Conservation (phyloP, 1,284 basidiomycete species). For the Amylostereum areolatum region DNA sequence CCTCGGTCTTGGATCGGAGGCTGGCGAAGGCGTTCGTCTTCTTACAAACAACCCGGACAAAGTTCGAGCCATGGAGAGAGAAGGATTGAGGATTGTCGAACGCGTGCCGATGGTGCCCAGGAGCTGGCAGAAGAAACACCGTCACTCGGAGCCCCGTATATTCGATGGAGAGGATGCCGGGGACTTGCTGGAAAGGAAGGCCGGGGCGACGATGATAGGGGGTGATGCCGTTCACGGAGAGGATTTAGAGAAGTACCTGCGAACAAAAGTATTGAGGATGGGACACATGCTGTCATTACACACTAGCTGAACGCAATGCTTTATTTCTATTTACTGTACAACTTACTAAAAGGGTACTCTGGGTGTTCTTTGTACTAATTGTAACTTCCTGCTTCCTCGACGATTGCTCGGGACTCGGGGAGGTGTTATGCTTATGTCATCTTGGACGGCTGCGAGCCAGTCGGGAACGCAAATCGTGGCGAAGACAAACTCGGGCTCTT, state of each 20-base stretch:
- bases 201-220: constrained; percentile 83
- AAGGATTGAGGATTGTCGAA: constrained; percentile 80
- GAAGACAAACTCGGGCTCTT: no score
- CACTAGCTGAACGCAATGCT: constrained; percentile 36
- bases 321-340: constrained; percentile 9
- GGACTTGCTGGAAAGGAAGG: constrained; percentile 40
- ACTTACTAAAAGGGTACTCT: background rate
- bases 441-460: no score
- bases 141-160: constrained; percentile 19
- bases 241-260: constrained; percentile 92
- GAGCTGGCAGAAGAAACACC: constrained; percentile 66
- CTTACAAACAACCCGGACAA: constrained; percentile 99
- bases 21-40: constrained; percentile 65
- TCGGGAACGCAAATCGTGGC: no score
- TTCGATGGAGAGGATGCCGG: constrained; percentile 16
- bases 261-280: constrained; percentile 96
- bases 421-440: no score
- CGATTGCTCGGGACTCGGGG: no score
- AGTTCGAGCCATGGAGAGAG: constrained; percentile 80
- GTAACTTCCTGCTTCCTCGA: no score
- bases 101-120: constrained; percentile 93
- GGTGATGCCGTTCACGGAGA: constrained; percentile 75
- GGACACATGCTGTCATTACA: constrained; percentile 73
- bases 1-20: constrained; percentile 65
- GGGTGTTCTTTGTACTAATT: no score